These are phyloP conservation scores for Nicotiana benthamiana DNA, from an alignment of 257 asterid species.

Conservation along the genomic window DNA sequence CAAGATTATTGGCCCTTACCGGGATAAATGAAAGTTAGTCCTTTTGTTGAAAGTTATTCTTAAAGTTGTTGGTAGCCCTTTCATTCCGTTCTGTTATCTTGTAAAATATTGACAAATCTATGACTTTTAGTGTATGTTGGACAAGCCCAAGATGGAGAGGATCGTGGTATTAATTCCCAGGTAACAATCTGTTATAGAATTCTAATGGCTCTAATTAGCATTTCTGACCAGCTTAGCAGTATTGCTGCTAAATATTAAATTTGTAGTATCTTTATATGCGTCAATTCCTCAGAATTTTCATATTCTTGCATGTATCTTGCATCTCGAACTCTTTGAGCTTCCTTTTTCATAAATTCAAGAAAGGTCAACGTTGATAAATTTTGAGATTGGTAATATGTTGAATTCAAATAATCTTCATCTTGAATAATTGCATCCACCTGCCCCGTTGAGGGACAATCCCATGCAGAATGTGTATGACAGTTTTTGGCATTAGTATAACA, in stretches of 20 bases:
- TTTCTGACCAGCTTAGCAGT: background rate
- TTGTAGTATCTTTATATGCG: background rate
- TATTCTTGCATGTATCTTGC: background rate
- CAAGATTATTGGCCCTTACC: conserved; percentile 77
- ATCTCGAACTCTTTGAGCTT: background rate
- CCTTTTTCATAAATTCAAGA: background rate
- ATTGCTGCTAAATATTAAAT: background rate
- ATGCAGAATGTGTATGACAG: background rate
- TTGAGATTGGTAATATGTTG: background rate
- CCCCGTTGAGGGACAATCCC: background rate
- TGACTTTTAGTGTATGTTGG: conserved; percentile 20
- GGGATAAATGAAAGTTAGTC: conserved; percentile 62
- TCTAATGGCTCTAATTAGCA: background rate
- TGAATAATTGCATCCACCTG: background rate
- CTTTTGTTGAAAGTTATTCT: background rate
- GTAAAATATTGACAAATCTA: conserved; percentile 30
- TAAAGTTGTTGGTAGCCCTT: background rate
- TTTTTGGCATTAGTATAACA: background rate
- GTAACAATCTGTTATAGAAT: conserved; percentile 25
- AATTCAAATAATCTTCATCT: background rate
- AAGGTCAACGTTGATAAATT: background rate
- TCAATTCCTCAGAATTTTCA: background rate
- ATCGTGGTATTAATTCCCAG: conserved; percentile 55
- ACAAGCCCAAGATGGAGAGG: conserved; percentile 31
- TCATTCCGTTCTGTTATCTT: background rate